These are phyloP conservation scores for Tricholoma terreum DNA, from an alignment of 768 basidiomycete species.

Conservation along the genomic window DNA sequence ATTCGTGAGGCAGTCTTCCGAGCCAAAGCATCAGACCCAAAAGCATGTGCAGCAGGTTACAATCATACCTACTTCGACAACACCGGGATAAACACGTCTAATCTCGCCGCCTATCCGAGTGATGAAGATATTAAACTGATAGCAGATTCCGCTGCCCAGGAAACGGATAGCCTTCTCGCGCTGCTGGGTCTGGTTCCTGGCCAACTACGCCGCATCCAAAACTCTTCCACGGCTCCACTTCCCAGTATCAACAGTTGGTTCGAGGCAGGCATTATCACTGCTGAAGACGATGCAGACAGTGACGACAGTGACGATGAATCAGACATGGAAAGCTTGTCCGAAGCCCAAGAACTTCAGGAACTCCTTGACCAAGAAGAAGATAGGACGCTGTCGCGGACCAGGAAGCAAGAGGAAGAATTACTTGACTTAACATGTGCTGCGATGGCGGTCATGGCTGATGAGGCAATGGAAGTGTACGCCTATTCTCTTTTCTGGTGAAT, in stretches of 20 bases:
- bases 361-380: background rate
- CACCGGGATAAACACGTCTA: slow-evolving; percentile 12
- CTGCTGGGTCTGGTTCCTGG: slow-evolving; percentile 17
- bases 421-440: slow-evolving; percentile 1
- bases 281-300: background rate
- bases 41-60: too few species aligned
- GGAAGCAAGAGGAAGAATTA: background rate
- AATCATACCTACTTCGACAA: too few species aligned
- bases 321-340: background rate
- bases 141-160: slow-evolving; percentile 14
- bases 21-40: too few species aligned
- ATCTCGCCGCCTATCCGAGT: slow-evolving; percentile 19
- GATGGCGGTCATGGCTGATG: too few species aligned
- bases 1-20: too few species aligned
- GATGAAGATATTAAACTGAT: slow-evolving; percentile 18
- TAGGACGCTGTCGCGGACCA: background rate
- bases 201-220: background rate
- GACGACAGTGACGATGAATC: background rate
- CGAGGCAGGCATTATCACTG: background rate
- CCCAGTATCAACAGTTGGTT: slow-evolving; percentile 1
- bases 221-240: background rate
- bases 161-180: slow-evolving; percentile 18
- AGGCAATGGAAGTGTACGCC: slow-evolving; percentile 1
- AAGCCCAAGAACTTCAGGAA: background rate
- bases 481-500: background rate